Evolutionary conservation across 192 early-diverging fungal genomes (phyloP).

Genomic region (Chytriomyces hyalinus): DNA sequence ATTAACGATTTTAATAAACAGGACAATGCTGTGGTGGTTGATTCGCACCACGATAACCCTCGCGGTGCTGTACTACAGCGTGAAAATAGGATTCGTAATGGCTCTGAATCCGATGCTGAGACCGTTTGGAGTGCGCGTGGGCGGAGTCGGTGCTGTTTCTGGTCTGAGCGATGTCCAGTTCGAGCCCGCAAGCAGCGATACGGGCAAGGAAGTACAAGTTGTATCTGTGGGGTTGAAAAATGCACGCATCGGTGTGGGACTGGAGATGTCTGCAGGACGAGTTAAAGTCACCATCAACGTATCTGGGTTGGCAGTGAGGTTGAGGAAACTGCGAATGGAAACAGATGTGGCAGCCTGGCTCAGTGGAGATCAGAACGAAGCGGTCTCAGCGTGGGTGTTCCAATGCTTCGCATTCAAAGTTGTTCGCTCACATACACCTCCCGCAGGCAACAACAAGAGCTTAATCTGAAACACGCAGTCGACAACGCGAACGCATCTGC

Average conservation of each 20-base stretch:
- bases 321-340: no score
- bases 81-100: background rate
- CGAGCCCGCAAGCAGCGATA: background rate
- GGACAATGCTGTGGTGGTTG: slow-evolving; percentile 4
- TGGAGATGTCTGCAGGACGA: background rate
- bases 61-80: slow-evolving; percentile 17
- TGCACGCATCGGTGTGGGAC: background rate
- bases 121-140: slow-evolving; percentile 25
- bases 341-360: no score
- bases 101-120: slow-evolving; percentile 2
- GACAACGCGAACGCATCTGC: no score
- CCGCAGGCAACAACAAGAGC: no score
- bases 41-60: background rate
- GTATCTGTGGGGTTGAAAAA: background rate
- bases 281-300: background rate
- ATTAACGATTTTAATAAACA: no score
- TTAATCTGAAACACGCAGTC: no score
- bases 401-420: no score
- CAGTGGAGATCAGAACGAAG: no score
- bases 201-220: background rate
- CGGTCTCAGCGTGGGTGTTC: no score
- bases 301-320: no score
- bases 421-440: no score
- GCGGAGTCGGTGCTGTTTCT: background rate
- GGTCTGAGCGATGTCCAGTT: slow-evolving; percentile 13